A percentile compares a stretch with the other conserved stretches of the same genome.
Conservation (phyloP, 2,329 filamentous ascomycete genomes). For the Fusarium sublunatum region DNA sequence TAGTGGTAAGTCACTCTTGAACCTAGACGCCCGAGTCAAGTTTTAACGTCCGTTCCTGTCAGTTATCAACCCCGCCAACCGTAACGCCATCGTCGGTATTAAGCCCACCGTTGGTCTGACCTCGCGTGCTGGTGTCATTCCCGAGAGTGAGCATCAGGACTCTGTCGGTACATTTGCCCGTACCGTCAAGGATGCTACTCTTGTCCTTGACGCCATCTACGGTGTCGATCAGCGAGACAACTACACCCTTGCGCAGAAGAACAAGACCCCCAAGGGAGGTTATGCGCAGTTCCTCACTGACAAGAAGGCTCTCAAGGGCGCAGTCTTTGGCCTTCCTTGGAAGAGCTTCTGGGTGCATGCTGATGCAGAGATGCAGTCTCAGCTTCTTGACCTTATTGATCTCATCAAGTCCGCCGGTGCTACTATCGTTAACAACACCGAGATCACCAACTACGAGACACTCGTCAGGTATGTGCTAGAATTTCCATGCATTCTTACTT, state of each 20-base stretch:
- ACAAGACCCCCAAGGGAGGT: conserved; percentile 64
- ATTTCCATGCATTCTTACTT: not conserved
- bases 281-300: conserved; percentile 68
- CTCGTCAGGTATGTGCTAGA: conserved; percentile 59
- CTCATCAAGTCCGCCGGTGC: conserved; percentile 71
- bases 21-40: no score
- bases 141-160: conserved; percentile 75
- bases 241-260: conserved; percentile 69
- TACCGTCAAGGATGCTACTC: conserved; percentile 75
- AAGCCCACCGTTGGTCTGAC: conserved; percentile 82
- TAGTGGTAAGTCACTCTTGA: conserved; percentile 56
- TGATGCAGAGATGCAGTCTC: conserved; percentile 63
- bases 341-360: conserved; percentile 75
- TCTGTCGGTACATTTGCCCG: conserved; percentile 74
- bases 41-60: conserved; percentile 12
- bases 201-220: conserved; percentile 75
- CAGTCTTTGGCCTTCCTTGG: conserved; percentile 78
- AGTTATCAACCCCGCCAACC: conserved; percentile 77
- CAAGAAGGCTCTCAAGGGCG: conserved; percentile 66
- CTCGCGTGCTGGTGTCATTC: conserved; percentile 72
- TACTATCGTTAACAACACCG: conserved; percentile 75
- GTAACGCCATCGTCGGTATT: conserved; percentile 76
- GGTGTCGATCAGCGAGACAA: conserved; percentile 73
- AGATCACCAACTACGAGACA: conserved; percentile 70
- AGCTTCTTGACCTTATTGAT: conserved; percentile 60